Evolutionary conservation across 768 basidiomycete genomes (phyloP).

Genomic region (Suillus clintonianus): DNA sequence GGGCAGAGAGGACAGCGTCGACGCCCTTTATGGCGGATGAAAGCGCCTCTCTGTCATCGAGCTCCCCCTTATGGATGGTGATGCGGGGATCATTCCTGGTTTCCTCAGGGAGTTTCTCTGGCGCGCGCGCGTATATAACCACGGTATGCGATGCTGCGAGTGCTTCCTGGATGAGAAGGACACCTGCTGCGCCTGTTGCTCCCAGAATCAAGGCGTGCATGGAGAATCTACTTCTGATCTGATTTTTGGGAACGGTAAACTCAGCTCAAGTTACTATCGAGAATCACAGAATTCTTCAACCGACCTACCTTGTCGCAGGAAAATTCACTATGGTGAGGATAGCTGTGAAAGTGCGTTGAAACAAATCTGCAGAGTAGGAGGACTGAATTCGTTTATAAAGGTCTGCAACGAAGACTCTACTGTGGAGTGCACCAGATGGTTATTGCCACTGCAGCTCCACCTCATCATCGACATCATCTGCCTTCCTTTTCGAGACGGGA

Average conservation of each 20-base stretch:
- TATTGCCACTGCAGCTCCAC: neutral
- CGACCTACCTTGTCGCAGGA: neutral
- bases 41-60: conserved; percentile 53
- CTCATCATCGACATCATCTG: neutral
- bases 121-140: conserved; percentile 64
- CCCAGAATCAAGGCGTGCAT: conserved; percentile 71
- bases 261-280: neutral
- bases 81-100: conserved; percentile 46
- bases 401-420: neutral
- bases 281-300: neutral
- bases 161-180: conserved; percentile 56
- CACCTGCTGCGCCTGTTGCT: conserved; percentile 63
- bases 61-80: conserved; percentile 53
- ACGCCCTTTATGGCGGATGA: conserved; percentile 55
- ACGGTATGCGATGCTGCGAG: conserved; percentile 48
- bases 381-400: neutral
- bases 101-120: conserved; percentile 60
- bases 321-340: neutral
- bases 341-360: neutral
- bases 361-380: neutral
- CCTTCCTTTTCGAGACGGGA: neutral
- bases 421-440: neutral
- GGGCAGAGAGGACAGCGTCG: conserved; percentile 64
- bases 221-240: neutral
- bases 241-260: neutral